Evolutionary conservation across 2,329 filamentous ascomycete species (phyloP), one percentile per base, ranked within the genome.

Genomic region (Colletotrichum chrysophilum): DNA sequence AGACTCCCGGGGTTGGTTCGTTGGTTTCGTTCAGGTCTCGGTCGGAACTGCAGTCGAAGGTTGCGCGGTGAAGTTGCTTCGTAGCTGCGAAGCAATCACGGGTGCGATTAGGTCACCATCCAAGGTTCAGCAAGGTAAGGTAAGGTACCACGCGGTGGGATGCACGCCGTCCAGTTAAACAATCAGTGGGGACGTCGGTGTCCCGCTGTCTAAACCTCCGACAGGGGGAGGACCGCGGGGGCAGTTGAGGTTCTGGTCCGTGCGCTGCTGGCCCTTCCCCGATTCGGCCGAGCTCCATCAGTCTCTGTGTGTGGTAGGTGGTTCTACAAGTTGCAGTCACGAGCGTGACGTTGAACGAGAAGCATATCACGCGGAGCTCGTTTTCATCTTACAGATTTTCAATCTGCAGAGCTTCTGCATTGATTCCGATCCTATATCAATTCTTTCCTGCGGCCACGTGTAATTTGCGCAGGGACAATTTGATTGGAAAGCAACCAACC

Each of bases 71-170:
- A 58, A 55, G 60, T 28, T 66, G 66, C 26, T 28, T 48, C 14
- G 58, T 5, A 70, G 36, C 13, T 28, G 65, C 21, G 65, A 72
- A 58, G 43, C 74, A 62, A 74, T 76, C 74, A 74, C 64, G 70
- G 48, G 70, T 69, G 65, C 74, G 64, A 65, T 76, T 74, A 76
- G 74, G 74, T 76, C 74, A 76, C 70, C 58, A 38, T 48, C 58
- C 56, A 62, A 71, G 24, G 38, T 62, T 21, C 48, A 43, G n/a
- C 56, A 21, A 64, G 30, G n/a, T 43, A 16, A 64, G 24, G 58
- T 58, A 16, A 64, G 24, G 58, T 58, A 62, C 55, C 66, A 68
- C 66, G 26, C 66, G 43, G 68, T 55, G 52, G 60, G 48, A 66
- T 18, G 69, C 18, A 68, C 9, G 55, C 48, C 34, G 55, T 55